A percentile compares a stretch with the other conserved stretches of the same genome.
These are phyloP conservation scores for Rhizophagus sp. DNA, from an alignment of 192 early-diverging fungal genomes.

Conservation along the genomic window DNA sequence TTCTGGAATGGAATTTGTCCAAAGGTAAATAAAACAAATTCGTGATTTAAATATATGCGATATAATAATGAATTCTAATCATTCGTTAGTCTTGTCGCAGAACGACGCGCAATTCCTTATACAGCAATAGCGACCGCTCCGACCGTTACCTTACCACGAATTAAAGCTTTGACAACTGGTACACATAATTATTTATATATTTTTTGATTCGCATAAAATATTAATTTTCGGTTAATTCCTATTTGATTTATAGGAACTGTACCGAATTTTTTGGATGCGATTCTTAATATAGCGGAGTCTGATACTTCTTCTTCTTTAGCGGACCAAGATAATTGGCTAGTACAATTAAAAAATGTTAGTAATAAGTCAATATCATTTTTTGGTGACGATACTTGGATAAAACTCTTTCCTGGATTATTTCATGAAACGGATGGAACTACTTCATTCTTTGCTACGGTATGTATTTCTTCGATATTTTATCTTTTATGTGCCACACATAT, in stretches of 20 bases:
- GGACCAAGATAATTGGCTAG: conserved; percentile 76
- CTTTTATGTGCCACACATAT: neutral
- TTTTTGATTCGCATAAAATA: neutral
- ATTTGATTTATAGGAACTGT: conserved; percentile 51
- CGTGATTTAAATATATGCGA: neutral
- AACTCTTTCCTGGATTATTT: conserved; percentile 76
- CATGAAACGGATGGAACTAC: conserved; percentile 62
- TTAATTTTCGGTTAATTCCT: neutral
- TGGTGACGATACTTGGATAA: conserved; percentile 96
- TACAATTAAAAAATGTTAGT: conserved; percentile 53
- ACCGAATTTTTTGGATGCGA: conserved; percentile 81
- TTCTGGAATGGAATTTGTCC: conserved; percentile 64
- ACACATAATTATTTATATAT: neutral
- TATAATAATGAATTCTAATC: conserved; percentile 35
- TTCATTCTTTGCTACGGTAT: conserved; percentile 68
- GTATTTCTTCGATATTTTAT: conserved; percentile 49
- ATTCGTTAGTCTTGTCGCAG: conserved; percentile 53
- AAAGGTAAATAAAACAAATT: conserved; percentile 45
- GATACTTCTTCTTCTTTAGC: conserved; percentile 59
- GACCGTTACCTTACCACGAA: conserved; percentile 78
- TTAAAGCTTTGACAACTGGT: conserved; percentile 81
- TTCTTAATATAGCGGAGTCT: conserved; percentile 78
- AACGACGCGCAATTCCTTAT: conserved; percentile 49
- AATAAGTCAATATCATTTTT: conserved; percentile 70
- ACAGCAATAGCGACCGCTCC: conserved; percentile 63